Base-by-base conservation (phyloP, 1,284 basidiomycete genomes). In the Ganoderma sinense region DNA sequence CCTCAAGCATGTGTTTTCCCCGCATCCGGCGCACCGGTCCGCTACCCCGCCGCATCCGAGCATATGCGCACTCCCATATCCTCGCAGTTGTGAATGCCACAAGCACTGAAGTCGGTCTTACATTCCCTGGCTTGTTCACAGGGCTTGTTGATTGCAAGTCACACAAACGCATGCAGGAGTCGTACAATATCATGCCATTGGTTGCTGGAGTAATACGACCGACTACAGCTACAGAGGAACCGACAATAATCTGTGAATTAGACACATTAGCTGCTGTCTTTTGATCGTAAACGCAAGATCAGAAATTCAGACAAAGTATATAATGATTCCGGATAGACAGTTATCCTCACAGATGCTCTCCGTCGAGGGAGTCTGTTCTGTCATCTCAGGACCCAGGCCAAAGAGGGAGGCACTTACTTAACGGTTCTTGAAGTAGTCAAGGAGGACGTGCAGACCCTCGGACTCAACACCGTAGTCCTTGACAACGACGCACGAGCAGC, bases 381-480 rank as follows among this genome's bases (percentile, higher is more conserved):
- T 93, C 92, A 94, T 94, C 93, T 72, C 76, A 60, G 61, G 67
- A 69, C 65, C 66, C 56, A 45, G 70, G 62, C 65, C 64, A 56
- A 39, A 41, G 68, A 64, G 61, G 39, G 40, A 29, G 31, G 72
- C 16, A 79, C 80, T 84, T 78, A 81, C 84, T 84, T 86, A 94
- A 71, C 95, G 94, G 87, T 91, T 94, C 88, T 96, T 96, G 92
- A 97, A 96, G 89, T 97, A 96, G 83, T 98, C 97, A 78, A 98
- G 88, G 82, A 99, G 93, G 79, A 98, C 97, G 83, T 98, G 94
- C 80, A 98, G 90, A 74, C 97, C 97, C 87, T 97, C 94, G 79
- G 92, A 94, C 88, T 99, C 97, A 77, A 91, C 89, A 81, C 97
- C 97, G 83, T 97, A 99, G 83, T 99, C 96, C 89, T 96, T 98